phyloP scores from a whole-genome alignment of 208 protist species.

The Leishmania major region DNA sequence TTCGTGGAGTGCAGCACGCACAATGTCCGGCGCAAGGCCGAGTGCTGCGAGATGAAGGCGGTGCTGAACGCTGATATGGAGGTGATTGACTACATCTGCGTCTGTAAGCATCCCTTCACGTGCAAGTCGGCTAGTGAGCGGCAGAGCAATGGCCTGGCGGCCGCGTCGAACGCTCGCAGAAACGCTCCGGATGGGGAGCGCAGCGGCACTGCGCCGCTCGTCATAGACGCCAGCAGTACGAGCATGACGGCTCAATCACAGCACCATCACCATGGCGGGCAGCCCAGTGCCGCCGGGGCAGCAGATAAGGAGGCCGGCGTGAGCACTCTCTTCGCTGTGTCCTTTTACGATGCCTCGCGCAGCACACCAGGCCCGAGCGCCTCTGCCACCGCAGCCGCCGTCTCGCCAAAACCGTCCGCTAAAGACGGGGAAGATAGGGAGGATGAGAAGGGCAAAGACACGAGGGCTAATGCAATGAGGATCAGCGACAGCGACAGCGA shows the following conservation, averaged over 20 bases:
- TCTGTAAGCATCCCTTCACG: slow-evolving; percentile 41
- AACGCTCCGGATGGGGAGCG: not conserved
- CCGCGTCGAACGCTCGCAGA: not conserved
- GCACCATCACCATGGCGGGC: not conserved
- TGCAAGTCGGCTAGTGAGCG: slow-evolving; percentile 35
- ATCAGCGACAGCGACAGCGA: slow-evolving; percentile 14
- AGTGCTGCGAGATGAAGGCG: slow-evolving; percentile 51
- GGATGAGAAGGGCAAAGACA: not conserved
- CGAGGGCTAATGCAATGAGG: not conserved
- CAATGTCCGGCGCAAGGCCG: slow-evolving; percentile 46
- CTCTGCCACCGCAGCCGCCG: not conserved
- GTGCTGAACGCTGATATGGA: slow-evolving; percentile 75
- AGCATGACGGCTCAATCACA: slow-evolving; percentile 6
- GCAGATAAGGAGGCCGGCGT: not conserved
- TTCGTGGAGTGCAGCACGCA: slow-evolving; percentile 64
- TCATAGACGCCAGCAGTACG: slow-evolving; percentile 29
- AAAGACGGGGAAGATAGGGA: not conserved
- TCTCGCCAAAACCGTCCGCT: not conserved
- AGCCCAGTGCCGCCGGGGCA: not conserved
- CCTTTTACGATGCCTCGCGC: slow-evolving; percentile 13
- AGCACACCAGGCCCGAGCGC: not conserved
- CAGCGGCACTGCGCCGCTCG: slow-evolving; percentile 1
- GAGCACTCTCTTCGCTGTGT: slow-evolving; percentile 31
- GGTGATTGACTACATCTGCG: slow-evolving; percentile 57
- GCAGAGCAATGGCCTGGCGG: not conserved